Base-by-base conservation (phyloP, 805 yeast genomes). In the Limtongia smithiae region DNA sequence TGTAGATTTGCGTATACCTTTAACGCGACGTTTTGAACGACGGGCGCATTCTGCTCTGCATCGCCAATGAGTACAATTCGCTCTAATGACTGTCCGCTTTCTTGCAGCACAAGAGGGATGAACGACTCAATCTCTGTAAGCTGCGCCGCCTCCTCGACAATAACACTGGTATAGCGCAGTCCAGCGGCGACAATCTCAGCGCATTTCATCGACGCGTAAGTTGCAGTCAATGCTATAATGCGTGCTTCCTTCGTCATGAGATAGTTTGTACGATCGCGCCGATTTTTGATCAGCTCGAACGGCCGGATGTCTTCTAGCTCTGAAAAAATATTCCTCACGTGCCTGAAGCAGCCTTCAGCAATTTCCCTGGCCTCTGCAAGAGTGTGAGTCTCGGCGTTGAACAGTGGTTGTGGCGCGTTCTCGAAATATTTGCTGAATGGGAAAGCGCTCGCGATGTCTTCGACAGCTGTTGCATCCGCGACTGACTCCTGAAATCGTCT, bases 31-130 rank as follows among this genome's bases (percentile, higher is more conserved):
- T 50, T 51, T 31, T 48, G 44, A 17, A 62, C 31, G 32, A 47
- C 48, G 4, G 71, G 69, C 3, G 57, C 59, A 30, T 56, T 48
- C 37, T 51, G 63, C 12, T 34, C 41, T 22, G 52, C 50, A 46
- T 72, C 75, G 6, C 77, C 77, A n/a, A 67, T 25, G 22, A 73
- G 21, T 0, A 67, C 57, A 1, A 70, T 44, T 24, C 73, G 61
- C 28, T 62, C 61, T 2, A 65, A 39, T 11, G 18, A 14, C 0
- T 41, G 22, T 12, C 24, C 37, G 1, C 46, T 30, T 20, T 45
- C 30, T 18, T 55, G 59, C 34, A 55, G 31, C 1, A 68, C 28
- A 4, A 67, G 12, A 3, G 71, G 65, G 7, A 59, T 46, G n/a
- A 69, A 35, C 1, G 67, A 57, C 44, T 71, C 74, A 20, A 64